Evolutionary conservation across 495 filamentous ascomycete species (phyloP), one percentile per base, ranked within the genome.

Genomic region (Viridothelium virens): DNA sequence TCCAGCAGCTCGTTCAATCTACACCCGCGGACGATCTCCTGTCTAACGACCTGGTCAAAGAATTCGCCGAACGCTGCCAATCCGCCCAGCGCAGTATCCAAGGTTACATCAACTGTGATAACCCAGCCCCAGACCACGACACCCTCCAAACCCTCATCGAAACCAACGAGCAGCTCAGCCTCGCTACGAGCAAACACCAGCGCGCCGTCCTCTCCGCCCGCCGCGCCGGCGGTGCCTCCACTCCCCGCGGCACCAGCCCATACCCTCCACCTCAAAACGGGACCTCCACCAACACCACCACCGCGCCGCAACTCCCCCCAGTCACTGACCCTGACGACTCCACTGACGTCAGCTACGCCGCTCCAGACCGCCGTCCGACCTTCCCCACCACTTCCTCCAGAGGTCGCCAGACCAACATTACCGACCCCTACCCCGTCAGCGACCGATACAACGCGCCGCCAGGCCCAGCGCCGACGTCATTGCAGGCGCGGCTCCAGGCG

Each of bases 71-170:
- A 70, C 90, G 94, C 9, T 97, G 92, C 72, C 84, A 86, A 65
- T 82, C 84, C 47, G 92, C 94, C 0, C 86, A 86, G 14, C 83
- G 87, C 39, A 87, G 86, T 66, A 84, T 99, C 64, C 90, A 95
- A 68, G 80, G 78, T 31, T 97, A 96, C 77, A 96, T 97, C 77
- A 78, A 87, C 44, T 82, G 86, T 56, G 86, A 88, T 18, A 83
- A 88, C 70, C 93, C 93, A 0, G 70, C 85, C 1, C 92, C 92
- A 2, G 94, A 99, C 72, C 91, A 93, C 73, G 89, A 96, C 71
- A 97, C 94, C 1, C 85, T 99, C 76, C 84, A 91, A 67, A 92
- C 87, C 25, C 77, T 99, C 59, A 96, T 99, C 73, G 92, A 97
- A 76, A 93, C 91, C 46, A 96, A 95, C 73, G 95, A 97, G 71